Evolutionary conservation across 441 rosid genomes (phyloP).

Genomic region (Mallotus repandus): DNA sequence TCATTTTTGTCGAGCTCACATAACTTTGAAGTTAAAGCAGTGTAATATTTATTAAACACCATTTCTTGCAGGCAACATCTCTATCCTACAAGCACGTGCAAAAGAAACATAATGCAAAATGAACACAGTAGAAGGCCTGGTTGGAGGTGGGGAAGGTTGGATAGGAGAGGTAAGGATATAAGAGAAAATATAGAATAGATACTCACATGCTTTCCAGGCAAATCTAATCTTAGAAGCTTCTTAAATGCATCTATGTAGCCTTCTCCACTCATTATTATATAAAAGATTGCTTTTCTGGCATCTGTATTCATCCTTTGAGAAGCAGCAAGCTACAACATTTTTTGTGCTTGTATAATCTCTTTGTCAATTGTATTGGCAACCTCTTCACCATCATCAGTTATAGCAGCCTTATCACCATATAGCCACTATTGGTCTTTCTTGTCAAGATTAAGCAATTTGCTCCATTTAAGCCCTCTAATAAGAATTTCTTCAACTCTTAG

Average conservation of each 20-base stretch:
- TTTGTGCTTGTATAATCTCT: constrained; percentile 74
- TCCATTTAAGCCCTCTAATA: constrained; percentile 82
- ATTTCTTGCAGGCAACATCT: constrained; percentile 90
- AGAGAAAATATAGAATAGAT: background rate
- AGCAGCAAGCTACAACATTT: constrained; percentile 88
- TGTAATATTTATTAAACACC: constrained; percentile 80
- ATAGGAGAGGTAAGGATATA: too few species aligned
- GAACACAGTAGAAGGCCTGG: too few species aligned
- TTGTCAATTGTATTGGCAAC: constrained; percentile 82
- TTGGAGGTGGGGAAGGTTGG: too few species aligned
- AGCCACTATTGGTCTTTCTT: constrained; percentile 98
- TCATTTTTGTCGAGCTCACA: constrained; percentile 86
- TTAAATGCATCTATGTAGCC: constrained; percentile 88
- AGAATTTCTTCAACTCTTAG: constrained; percentile 64
- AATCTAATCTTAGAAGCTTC: constrained; percentile 79
- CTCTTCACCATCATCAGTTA: constrained; percentile 47
- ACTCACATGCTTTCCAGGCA: constrained; percentile 74
- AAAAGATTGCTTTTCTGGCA: constrained; percentile 80
- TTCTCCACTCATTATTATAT: constrained; percentile 87
- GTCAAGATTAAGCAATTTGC: constrained; percentile 76
- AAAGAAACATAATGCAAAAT: too few species aligned
- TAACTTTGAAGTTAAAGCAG: constrained; percentile 67
- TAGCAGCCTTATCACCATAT: constrained; percentile 47
- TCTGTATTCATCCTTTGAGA: constrained; percentile 93
- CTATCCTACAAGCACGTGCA: constrained; percentile 53